A percentile compares a stretch with the other conserved stretches of the same genome.
phyloP scores from a whole-genome alignment of 306 rosid genomes.

The Quercus rubra region DNA sequence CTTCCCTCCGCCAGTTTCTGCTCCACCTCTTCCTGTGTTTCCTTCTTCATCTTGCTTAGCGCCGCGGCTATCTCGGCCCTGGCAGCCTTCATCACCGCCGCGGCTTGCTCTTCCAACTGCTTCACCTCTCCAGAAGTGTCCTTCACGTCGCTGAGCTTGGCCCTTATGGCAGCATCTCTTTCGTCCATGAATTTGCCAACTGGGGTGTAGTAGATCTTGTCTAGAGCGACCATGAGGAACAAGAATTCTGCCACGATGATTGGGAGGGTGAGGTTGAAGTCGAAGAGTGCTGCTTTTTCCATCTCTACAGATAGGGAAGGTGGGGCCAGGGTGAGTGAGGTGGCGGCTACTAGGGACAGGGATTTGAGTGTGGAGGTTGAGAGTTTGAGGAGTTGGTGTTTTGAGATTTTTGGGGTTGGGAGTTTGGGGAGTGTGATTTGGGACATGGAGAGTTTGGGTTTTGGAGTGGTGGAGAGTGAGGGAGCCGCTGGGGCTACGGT shows the following conservation, averaged over 20 bases:
- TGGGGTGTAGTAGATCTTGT: slow-evolving; percentile 78
- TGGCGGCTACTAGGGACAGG: slow-evolving; percentile 50
- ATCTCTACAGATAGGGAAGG: slow-evolving; percentile 62
- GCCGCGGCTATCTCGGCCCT: slow-evolving; percentile 91
- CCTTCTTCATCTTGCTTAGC: slow-evolving; percentile 85
- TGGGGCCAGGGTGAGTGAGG: slow-evolving; percentile 50
- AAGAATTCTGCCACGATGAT: slow-evolving; percentile 68
- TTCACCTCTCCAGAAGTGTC: slow-evolving; percentile 77
- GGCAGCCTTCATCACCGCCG: slow-evolving; percentile 69
- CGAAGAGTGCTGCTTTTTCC: slow-evolving; percentile 89
- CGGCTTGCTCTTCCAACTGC: slow-evolving; percentile 76
- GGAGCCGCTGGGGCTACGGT: slow-evolving; percentile 32
- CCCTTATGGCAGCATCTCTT: slow-evolving; percentile 69
- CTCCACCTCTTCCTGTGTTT: slow-evolving; percentile 84
- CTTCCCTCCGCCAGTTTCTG: slow-evolving; percentile 71
- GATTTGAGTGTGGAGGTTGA: slow-evolving; percentile 47
- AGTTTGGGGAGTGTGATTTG: slow-evolving; percentile 55
- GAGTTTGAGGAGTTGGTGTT: slow-evolving; percentile 26
- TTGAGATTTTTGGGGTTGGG: slow-evolving; percentile 29
- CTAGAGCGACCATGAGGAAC: slow-evolving; percentile 75
- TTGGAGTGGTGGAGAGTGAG: slow-evolving; percentile 21
- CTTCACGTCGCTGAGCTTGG: slow-evolving; percentile 75
- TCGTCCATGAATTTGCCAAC: slow-evolving; percentile 89
- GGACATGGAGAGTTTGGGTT: slow-evolving; percentile 39
- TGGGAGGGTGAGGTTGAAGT: slow-evolving; percentile 87